These are phyloP conservation scores for Cystobasidium ongulense DNA, from an alignment of 768 basidiomycete species.

Conservation along the genomic window DNA sequence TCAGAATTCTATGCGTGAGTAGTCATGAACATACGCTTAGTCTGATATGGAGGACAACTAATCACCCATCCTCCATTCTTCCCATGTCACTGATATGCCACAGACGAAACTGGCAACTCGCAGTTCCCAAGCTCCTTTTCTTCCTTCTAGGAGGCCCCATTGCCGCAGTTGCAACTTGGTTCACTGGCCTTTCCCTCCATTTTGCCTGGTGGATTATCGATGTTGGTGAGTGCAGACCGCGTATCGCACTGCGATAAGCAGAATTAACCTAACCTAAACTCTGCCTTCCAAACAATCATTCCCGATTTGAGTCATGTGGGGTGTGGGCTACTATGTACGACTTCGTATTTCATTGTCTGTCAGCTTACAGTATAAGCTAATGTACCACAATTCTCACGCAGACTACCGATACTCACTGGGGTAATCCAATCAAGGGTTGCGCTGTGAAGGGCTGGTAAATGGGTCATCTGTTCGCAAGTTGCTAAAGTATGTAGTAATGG, in stretches of 20 bases:
- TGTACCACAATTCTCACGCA: not conserved
- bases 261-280: too few species aligned
- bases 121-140: slow-evolving; percentile 17
- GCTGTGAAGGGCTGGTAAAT: slow-evolving; percentile 10
- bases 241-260: not conserved
- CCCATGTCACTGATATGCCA: not conserved
- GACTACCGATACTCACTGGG: not conserved
- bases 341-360: not conserved
- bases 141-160: not conserved
- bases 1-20: slow-evolving; percentile 16
- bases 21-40: not conserved
- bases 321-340: not conserved
- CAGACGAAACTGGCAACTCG: slow-evolving; percentile 13
- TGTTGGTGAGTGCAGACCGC: not conserved
- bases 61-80: not conserved
- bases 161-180: not conserved
- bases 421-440: not conserved
- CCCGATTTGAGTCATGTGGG: slow-evolving; percentile 27
- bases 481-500: too few species aligned
- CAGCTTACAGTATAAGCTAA: too few species aligned
- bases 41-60: not conserved
- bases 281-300: too few species aligned
- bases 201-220: slow-evolving; percentile 14
- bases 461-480: not conserved
- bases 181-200: slow-evolving; percentile 19